phyloP scores from a whole-genome alignment of 192 early-diverging fungal species.

The Backusella sp. region DNA sequence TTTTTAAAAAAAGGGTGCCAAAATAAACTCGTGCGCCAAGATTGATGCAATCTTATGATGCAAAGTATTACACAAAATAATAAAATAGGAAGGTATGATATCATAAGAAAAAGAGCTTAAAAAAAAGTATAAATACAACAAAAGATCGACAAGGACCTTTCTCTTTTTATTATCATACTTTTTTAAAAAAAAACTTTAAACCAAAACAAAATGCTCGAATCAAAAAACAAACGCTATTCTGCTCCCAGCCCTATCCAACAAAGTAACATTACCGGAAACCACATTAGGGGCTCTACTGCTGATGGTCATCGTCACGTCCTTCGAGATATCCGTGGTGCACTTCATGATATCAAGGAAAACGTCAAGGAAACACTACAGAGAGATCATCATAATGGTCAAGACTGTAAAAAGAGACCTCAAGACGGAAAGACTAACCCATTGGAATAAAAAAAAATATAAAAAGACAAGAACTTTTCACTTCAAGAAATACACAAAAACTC shows the following conservation, averaged over 20 bases:
- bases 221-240: neutral
- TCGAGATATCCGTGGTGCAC: neutral
- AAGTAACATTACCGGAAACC: neutral
- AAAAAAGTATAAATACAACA: neutral
- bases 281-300: neutral
- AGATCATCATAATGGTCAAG: neutral
- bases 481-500: neutral
- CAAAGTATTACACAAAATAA: neutral
- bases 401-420: neutral
- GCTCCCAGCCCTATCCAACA: neutral
- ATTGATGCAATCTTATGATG: neutral
- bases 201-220: neutral
- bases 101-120: neutral
- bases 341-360: constrained; percentile 3
- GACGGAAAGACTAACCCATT: neutral
- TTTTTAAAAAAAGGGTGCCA: neutral
- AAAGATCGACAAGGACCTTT: neutral
- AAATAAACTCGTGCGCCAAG: neutral
- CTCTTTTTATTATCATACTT: neutral
- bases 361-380: constrained; percentile 1
- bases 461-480: neutral
- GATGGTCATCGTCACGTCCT: neutral
- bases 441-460: neutral
- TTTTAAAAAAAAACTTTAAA: neutral
- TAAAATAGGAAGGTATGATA: neutral